Evolutionary conservation across 768 basidiomycete genomes (phyloP).

Genomic region (Collybia sp.): DNA sequence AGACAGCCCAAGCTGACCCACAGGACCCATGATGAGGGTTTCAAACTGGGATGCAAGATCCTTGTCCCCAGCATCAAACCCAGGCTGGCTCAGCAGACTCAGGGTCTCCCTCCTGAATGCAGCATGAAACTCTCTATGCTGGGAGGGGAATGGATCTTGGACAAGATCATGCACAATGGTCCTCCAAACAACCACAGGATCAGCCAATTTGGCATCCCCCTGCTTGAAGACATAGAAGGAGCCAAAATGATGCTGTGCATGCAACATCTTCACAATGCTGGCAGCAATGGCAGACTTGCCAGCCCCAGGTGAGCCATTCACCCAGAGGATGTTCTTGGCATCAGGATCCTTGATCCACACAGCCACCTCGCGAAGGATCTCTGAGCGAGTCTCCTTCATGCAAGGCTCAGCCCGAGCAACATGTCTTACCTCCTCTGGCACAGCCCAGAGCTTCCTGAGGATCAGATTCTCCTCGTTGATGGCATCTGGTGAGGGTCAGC

Average conservation of each 20-base stretch:
- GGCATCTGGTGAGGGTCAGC: no score
- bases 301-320: neutral
- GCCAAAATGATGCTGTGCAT: conserved; percentile 8
- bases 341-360: neutral
- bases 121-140: neutral
- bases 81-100: neutral
- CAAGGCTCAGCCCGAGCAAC: no score
- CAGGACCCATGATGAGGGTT: neutral
- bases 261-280: conserved; percentile 11
- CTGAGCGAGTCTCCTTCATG: neutral
- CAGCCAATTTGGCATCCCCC: conserved; percentile 2
- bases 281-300: conserved; percentile 1
- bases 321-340: neutral
- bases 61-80: no score
- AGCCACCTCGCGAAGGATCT: neutral
- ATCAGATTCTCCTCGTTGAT: no score
- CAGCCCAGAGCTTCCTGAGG: no score
- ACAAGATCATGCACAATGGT: conserved; percentile 8
- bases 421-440: no score
- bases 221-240: conserved; percentile 12
- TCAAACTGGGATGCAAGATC: neutral
- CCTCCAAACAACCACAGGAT: conserved; percentile 5
- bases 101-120: neutral
- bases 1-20: no score
- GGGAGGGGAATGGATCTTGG: no score